Conservation (phyloP, 2,329 filamentous ascomycete species). For the Xylariaceae sp. region DNA sequence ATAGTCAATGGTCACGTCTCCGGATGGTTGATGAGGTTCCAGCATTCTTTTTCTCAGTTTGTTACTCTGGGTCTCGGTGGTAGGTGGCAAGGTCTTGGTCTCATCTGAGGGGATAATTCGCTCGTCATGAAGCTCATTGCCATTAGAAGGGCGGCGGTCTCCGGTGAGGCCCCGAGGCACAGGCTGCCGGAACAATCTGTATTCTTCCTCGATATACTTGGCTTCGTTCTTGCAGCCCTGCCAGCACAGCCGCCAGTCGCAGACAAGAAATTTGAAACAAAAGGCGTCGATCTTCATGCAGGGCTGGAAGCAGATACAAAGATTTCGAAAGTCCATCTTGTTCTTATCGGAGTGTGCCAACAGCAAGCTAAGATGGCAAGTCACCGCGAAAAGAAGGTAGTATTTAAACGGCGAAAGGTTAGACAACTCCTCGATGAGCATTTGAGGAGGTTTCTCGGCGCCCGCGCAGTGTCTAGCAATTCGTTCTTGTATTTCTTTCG, state of each 20-base stretch:
- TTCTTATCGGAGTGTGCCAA: conserved; percentile 91
- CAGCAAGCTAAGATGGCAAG: conserved; percentile 87
- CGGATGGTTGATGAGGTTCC: conserved; percentile 40
- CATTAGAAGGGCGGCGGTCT: conserved; percentile 21
- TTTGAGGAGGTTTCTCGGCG: conserved; percentile 73
- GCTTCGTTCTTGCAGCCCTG: conserved; percentile 91
- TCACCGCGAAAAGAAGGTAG: conserved; percentile 95
- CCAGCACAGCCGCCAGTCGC: conserved; percentile 96
- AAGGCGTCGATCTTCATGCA: conserved; percentile 95
- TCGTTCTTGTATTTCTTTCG: conserved; percentile 74
- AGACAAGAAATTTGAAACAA: conserved; percentile 92
- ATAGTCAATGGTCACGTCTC: conserved; percentile 41
- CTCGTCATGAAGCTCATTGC: conserved; percentile 42
- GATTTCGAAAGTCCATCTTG: conserved; percentile 95
- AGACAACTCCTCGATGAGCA: conserved; percentile 86
- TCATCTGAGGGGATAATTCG: conserved; percentile 61
- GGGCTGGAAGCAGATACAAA: conserved; percentile 95
- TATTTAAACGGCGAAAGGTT: conserved; percentile 96
- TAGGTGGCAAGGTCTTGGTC: conserved; percentile 47
- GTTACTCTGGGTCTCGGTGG: conserved; percentile 31
- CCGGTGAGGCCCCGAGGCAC: conserved; percentile 46
- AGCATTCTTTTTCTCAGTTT: conserved; percentile 45
- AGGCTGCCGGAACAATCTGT: conserved; percentile 55
- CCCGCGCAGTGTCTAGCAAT: conserved; percentile 77
- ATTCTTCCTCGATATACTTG: conserved; percentile 68